Evolutionary conservation across 78 protist genomes (phyloP).

Genomic region (Emiliania huxleyi): DNA sequence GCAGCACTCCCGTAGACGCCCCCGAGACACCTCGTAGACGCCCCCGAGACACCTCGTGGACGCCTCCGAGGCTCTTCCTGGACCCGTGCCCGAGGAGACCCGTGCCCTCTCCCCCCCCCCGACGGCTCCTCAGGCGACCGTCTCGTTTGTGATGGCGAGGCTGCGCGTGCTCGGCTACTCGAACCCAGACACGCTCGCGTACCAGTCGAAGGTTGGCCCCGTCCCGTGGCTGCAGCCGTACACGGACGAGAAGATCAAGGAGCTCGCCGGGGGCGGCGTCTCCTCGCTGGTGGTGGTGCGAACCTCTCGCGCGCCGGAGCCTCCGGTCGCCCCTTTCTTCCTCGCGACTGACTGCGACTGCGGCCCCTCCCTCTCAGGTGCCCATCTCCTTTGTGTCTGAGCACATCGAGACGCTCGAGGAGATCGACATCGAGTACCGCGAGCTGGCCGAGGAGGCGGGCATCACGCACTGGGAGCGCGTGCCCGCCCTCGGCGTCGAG

Average conservation of each 20-base stretch:
- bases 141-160: background rate
- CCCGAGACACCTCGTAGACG: too few relatives aligned
- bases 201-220: background rate
- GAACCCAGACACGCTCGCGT: background rate
- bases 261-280: constrained; percentile 11
- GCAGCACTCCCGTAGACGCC: too few relatives aligned
- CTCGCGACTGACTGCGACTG: background rate
- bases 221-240: constrained; percentile 33
- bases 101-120: too few relatives aligned
- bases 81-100: too few relatives aligned
- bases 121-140: background rate
- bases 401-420: constrained; percentile 43
- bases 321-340: background rate
- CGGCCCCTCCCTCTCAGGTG: too few relatives aligned
- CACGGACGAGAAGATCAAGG: background rate
- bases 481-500: constrained; percentile 5
- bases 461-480: background rate
- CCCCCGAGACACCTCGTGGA: too few relatives aligned
- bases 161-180: background rate
- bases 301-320: background rate
- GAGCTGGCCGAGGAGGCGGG: background rate
- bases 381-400: constrained; percentile 38
- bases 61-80: too few relatives aligned
- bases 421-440: background rate
- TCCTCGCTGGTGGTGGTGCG: background rate